Percentiles rank a stretch among this genome's conserved stretches.
phyloP scores from a whole-genome alignment of 2,329 filamentous ascomycete genomes.

The Ceratocystis smalleyi region DNA sequence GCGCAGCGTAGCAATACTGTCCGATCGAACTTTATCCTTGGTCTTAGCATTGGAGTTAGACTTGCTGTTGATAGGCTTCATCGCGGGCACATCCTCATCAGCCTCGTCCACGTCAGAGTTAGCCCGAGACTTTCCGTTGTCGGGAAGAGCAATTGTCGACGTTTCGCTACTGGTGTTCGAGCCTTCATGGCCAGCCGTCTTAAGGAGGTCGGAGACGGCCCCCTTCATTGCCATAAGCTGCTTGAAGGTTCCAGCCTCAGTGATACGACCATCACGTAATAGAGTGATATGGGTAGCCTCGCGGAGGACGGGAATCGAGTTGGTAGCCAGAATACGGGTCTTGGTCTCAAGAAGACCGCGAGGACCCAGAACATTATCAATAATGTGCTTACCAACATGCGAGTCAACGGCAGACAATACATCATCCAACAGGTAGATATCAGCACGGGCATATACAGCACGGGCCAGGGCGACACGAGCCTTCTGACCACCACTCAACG shows the following conservation, averaged over 20 bases:
- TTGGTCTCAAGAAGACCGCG: slow-evolving; percentile 71
- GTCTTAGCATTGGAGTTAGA: slow-evolving; percentile 23
- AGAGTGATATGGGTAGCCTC: slow-evolving; percentile 82
- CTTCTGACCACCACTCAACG: slow-evolving; percentile 89
- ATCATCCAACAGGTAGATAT: slow-evolving; percentile 89
- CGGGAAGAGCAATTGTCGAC: slow-evolving; percentile 40
- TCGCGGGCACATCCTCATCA: slow-evolving; percentile 58
- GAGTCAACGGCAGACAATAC: slow-evolving; percentile 95
- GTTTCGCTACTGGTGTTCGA: slow-evolving; percentile 36
- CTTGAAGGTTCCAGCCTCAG: slow-evolving; percentile 78
- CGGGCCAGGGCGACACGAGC: slow-evolving; percentile 81
- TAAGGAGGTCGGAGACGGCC: slow-evolving; percentile 70
- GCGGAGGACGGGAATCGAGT: slow-evolving; percentile 78
- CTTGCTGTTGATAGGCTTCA: slow-evolving; percentile 66
- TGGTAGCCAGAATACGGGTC: slow-evolving; percentile 85
- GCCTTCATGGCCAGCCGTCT: slow-evolving; percentile 49
- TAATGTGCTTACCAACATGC: slow-evolving; percentile 87
- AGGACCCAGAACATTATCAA: slow-evolving; percentile 79
- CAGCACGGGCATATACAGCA: slow-evolving; percentile 91
- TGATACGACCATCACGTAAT: slow-evolving; percentile 64
- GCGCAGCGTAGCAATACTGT: slow-evolving; percentile 67
- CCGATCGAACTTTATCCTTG: slow-evolving; percentile 40
- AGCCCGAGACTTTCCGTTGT: slow-evolving; percentile 26
- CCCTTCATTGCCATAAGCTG: slow-evolving; percentile 91
- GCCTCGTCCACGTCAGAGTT: slow-evolving; percentile 56